Conservation (phyloP, 2,329 filamentous ascomycete genomes). For the Massarina eburnea region DNA sequence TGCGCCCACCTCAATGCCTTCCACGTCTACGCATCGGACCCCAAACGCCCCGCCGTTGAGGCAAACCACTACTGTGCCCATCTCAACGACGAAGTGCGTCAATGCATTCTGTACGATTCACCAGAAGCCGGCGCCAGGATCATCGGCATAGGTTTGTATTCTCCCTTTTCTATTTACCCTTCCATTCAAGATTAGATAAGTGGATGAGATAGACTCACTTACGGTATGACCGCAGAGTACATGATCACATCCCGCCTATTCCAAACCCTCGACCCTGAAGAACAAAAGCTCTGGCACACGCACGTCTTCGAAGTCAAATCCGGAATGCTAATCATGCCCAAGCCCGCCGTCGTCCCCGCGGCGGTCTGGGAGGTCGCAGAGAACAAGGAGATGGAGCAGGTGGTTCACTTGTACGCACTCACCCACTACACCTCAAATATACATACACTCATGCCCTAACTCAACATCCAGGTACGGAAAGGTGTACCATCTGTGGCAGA, state of each 20-base stretch:
- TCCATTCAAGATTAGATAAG: neutral
- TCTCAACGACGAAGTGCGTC: constrained; percentile 73
- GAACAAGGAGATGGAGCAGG: constrained; percentile 76
- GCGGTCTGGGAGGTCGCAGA: constrained; percentile 74
- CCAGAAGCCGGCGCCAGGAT: constrained; percentile 67
- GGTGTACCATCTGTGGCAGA: constrained; percentile 84
- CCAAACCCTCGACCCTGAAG: constrained; percentile 63
- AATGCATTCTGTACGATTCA: constrained; percentile 83
- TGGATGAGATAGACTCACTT: neutral
- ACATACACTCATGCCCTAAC: too few relatives aligned
- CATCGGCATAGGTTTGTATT: constrained; percentile 63
- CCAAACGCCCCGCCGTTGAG: constrained; percentile 68
- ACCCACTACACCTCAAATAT: too few relatives aligned
- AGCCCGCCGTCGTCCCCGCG: constrained; percentile 56
- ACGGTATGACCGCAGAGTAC: constrained; percentile 59
- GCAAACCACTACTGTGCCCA: constrained; percentile 86
- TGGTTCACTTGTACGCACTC: constrained; percentile 64
- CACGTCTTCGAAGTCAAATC: constrained; percentile 74
- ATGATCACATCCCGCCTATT: constrained; percentile 76
- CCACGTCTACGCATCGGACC: constrained; percentile 77
- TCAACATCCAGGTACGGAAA: too few relatives aligned
- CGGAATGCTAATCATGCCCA: constrained; percentile 79
- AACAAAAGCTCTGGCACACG: constrained; percentile 80
- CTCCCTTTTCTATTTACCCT: neutral
- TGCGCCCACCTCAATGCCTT: constrained; percentile 88